These are phyloP conservation scores for Kregervanrija pseudodelftensis DNA, from an alignment of 805 yeast species.

Conservation along the genomic window DNA sequence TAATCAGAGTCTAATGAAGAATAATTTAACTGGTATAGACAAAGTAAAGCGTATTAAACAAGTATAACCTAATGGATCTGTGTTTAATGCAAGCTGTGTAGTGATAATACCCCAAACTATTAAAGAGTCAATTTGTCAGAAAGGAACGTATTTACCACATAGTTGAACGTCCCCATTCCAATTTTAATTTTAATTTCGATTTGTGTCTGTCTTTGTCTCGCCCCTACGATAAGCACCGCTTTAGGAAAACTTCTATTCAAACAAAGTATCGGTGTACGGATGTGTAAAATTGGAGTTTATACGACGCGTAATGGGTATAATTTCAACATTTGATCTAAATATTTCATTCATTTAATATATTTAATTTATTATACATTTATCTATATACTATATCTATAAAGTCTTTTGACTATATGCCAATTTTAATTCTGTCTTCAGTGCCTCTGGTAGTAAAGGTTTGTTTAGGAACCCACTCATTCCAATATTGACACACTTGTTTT, in stretches of 20 bases:
- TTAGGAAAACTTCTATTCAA: too few species aligned
- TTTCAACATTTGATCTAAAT: too few species aligned
- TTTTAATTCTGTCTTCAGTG: constrained; percentile 31
- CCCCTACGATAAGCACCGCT: too few species aligned
- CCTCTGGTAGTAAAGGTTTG: constrained; percentile 45
- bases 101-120: too few species aligned
- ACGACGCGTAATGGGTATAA: background rate
- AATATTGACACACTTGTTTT: constrained; percentile 36
- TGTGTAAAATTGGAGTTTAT: background rate
- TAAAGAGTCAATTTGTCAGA: too few species aligned
- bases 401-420: constrained; percentile 1
- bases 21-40: background rate
- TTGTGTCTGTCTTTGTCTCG: too few species aligned
- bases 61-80: background rate
- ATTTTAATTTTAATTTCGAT: too few species aligned
- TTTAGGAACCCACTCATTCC: constrained; percentile 49
- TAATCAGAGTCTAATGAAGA: background rate
- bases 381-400: background rate
- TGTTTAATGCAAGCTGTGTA: too few species aligned
- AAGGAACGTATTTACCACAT: too few species aligned
- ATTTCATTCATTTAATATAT: too few species aligned
- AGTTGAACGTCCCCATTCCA: too few species aligned
- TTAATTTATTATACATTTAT: background rate
- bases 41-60: background rate
- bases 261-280: background rate